Base-by-base conservation (phyloP, 164 flowering plant genomes). In the Saururus chinensis region DNA sequence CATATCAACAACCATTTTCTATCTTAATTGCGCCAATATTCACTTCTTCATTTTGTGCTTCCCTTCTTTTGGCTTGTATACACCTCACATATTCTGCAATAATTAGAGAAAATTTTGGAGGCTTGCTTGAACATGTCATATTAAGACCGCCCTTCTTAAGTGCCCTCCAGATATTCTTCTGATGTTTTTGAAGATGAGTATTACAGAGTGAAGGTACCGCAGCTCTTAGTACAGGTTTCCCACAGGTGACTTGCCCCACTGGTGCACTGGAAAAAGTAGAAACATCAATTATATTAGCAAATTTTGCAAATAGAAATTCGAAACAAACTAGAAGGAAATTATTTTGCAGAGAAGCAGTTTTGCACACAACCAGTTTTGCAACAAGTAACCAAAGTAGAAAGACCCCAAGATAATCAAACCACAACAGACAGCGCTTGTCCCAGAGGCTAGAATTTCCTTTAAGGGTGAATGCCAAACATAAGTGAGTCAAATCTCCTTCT, bases 141-240 rank as follows among this genome's bases (percentile, higher is more conserved):
- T 70, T 82, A 63, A 84, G 84, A 64, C 98, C 98, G 16, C 89
- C 89, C 66, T 77, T 86, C 79, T 76, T 85, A 68, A 90, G 63
- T 59, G 87, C 85, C 45, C 81, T 74, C 4, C 74, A 56, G 20
- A 86, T 70, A 73, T 79, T 72, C 58, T 73, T 82, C 62, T 83
- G 75, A 68, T 84, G 84, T 73, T 71, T 82, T 56, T 78, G 80
- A 55, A 77, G 78, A 69, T 89, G 96, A 22, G 40, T n/a, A 42
- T 74, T 25, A 69, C 96, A 89, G 14, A 78, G 80, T 42, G 81
- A 67, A 66, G 93, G 91, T 59, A 77, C 75, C 42, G 75, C 72
- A 42, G 93, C 69, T 64, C 68, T 82, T 53, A 89, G 70, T 57
- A 85, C 73, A 42, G 96, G 90, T 73, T 82, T 89, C 57, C 82